Percentiles rank a stretch among this genome's conserved stretches.
These are phyloP conservation scores for Ophioceras dolichostomum DNA, from an alignment of 2,329 filamentous ascomycete genomes.

Conservation along the genomic window DNA sequence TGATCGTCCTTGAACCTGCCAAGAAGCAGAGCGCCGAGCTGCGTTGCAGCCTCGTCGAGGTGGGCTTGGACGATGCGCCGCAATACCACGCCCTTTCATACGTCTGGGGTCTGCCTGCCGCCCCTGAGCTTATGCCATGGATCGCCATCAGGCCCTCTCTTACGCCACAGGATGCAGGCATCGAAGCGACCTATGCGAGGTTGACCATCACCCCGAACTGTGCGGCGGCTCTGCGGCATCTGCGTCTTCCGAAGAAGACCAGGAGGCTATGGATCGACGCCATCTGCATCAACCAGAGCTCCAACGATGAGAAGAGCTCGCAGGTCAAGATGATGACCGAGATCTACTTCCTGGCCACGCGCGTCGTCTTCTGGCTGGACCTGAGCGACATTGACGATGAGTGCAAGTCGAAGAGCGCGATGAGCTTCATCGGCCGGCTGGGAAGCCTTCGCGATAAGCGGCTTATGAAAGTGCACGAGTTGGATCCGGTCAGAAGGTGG, in stretches of 20 bases:
- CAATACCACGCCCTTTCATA: not conserved
- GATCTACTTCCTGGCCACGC: conserved; percentile 7
- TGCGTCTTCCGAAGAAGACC: not conserved
- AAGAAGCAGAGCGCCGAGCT: not conserved
- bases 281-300: conserved; percentile 10
- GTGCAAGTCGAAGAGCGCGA: too few species aligned
- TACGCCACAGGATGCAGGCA: not conserved
- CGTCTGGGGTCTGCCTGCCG: not conserved
- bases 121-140: not conserved
- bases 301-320: conserved; percentile 4
- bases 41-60: not conserved
- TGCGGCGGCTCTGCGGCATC: not conserved
- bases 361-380: conserved; percentile 9
- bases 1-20: not conserved
- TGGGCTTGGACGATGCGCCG: not conserved
- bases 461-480: not conserved
- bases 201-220: not conserved
- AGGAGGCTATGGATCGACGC: conserved; percentile 19
- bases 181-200: too few species aligned
- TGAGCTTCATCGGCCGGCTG: not conserved
- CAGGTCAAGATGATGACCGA: conserved; percentile 9
- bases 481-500: too few species aligned
- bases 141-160: not conserved
- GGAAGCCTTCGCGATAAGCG: not conserved
- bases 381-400: not conserved